phyloP scores from a whole-genome alignment of 805 yeast species.

The Metschnikowia matae region DNA sequence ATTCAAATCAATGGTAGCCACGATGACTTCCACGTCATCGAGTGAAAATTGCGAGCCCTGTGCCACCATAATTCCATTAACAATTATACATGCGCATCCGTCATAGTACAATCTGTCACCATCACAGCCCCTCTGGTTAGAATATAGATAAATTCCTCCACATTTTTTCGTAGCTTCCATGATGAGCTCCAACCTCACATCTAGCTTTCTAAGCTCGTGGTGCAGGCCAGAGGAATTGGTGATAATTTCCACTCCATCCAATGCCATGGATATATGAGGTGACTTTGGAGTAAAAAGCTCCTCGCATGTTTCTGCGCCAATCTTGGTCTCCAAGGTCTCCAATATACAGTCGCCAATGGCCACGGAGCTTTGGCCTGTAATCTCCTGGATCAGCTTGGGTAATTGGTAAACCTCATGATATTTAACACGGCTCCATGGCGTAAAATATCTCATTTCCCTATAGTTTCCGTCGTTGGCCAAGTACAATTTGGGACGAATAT shows the following conservation, averaged over 20 bases:
- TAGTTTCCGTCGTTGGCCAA: slow-evolving; percentile 97
- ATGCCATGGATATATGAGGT: slow-evolving; percentile 86
- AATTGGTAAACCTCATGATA: slow-evolving; percentile 68
- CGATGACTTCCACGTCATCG: slow-evolving; percentile 86
- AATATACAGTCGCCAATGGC: slow-evolving; percentile 89
- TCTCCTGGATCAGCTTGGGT: slow-evolving; percentile 63
- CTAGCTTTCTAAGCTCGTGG: slow-evolving; percentile 87
- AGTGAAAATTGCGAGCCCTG: slow-evolving; percentile 91
- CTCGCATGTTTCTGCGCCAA: slow-evolving; percentile 99
- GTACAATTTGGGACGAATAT: slow-evolving; percentile 90
- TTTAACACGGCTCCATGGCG: slow-evolving; percentile 86
- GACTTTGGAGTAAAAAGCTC: slow-evolving; percentile 95
- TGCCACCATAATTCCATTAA: slow-evolving; percentile 87
- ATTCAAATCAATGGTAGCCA: slow-evolving; percentile 93
- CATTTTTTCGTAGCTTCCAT: slow-evolving; percentile 92
- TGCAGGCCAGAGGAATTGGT: slow-evolving; percentile 98
- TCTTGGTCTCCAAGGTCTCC: slow-evolving; percentile 75
- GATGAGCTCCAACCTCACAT: slow-evolving; percentile 79
- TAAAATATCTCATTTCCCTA: slow-evolving; percentile 94
- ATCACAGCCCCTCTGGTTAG: slow-evolving; percentile 97
- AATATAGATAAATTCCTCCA: slow-evolving; percentile 91
- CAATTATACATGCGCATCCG: slow-evolving; percentile 92
- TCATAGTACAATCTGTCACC: slow-evolving; percentile 97
- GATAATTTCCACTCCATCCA: slow-evolving; percentile 96
- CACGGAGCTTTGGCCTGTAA: slow-evolving; percentile 64